These are phyloP conservation scores for Agaricus blazei DNA, from an alignment of 768 basidiomycete species.

Conservation along the genomic window DNA sequence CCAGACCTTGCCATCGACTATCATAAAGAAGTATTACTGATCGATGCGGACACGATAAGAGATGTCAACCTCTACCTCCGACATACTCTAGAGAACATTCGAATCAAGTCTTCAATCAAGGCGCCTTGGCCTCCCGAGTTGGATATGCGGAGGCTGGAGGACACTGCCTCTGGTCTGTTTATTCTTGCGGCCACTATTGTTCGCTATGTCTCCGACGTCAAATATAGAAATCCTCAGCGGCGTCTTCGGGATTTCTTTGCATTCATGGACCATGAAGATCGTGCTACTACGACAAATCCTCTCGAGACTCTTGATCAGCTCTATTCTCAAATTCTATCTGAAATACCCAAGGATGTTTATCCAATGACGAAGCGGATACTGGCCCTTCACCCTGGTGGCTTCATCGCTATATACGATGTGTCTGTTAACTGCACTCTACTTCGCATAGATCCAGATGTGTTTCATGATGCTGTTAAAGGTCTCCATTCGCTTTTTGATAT, in stretches of 20 bases:
- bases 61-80: too few relatives aligned
- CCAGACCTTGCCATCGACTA: too few relatives aligned
- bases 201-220: slow-evolving; percentile 4
- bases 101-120: too few relatives aligned
- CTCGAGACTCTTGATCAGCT: slow-evolving; percentile 7
- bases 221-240: neutral
- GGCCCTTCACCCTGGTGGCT: neutral
- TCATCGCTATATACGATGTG: neutral
- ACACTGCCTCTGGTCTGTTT: neutral
- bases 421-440: neutral
- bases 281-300: neutral
- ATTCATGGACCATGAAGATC: neutral
- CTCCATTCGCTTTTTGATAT: neutral
- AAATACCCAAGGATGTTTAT: neutral
- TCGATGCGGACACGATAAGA: too few relatives aligned
- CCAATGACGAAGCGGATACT: neutral
- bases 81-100: too few relatives aligned
- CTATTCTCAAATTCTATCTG: neutral
- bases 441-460: neutral
- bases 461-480: neutral
- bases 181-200: neutral
- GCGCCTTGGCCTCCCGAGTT: neutral
- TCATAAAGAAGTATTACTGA: too few relatives aligned
- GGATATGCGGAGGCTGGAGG: neutral
- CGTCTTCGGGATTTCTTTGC: neutral